Evolutionary conservation across 306 rosid species (phyloP).

Genomic region (Hylodesmum podocarpum): DNA sequence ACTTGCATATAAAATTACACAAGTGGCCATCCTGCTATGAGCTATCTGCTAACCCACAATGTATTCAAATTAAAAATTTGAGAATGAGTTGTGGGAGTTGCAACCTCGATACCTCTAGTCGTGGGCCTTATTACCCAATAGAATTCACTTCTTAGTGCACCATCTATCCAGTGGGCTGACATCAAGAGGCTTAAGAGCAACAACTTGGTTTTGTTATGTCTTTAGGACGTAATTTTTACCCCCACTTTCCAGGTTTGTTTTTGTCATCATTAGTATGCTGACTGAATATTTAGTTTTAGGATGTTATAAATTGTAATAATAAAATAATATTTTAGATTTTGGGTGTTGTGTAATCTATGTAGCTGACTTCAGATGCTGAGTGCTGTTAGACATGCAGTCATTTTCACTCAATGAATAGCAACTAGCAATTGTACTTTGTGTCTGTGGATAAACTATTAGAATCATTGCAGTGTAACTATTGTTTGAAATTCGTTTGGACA

Average conservation of each 20-base stretch:
- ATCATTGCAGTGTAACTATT: background rate
- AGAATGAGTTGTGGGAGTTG: background rate
- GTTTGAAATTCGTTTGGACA: background rate
- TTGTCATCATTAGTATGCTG: background rate
- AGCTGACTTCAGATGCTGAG: background rate
- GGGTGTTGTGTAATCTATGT: no score
- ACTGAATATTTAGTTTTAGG: background rate
- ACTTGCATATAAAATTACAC: background rate
- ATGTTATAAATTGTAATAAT: background rate
- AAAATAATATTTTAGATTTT: background rate
- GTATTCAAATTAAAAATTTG: background rate
- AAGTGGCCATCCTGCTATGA: background rate
- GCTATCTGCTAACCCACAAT: background rate
- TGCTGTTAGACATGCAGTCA: background rate
- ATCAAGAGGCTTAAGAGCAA: constrained; percentile 1
- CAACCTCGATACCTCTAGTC: background rate
- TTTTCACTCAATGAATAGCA: background rate
- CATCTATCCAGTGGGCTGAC: background rate
- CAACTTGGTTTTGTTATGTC: background rate
- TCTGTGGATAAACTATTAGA: background rate
- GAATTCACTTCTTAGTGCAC: background rate
- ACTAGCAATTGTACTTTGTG: background rate
- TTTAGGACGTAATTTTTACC: background rate
- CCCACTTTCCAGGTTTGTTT: background rate
- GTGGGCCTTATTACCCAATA: background rate